Conservation (phyloP, 768 basidiomycete genomes). For the Coprinopsis marcescibilis region DNA sequence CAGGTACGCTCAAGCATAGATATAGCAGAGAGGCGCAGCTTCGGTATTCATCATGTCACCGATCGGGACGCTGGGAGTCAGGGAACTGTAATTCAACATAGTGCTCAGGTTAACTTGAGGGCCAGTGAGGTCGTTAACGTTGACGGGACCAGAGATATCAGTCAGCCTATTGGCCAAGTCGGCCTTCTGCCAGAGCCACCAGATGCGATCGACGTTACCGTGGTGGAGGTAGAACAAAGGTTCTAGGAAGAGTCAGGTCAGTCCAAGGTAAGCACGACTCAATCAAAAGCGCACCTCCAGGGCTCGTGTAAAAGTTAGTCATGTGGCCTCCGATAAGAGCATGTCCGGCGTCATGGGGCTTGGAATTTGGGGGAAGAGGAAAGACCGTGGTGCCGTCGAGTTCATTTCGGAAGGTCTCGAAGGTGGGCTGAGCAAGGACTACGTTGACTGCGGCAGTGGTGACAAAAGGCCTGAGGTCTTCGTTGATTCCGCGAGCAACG, state of each 20-base stretch:
- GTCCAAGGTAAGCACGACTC: not conserved
- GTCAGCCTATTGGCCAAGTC: not conserved
- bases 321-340: slow-evolving; percentile 3
- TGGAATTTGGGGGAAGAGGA: not conserved
- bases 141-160: not conserved
- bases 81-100: slow-evolving; percentile 1
- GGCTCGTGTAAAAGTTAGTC: slow-evolving; percentile 4
- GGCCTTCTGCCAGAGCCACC: slow-evolving; percentile 1
- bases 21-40: slow-evolving; percentile 2
- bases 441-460: not conserved
- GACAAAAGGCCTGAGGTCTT: not conserved
- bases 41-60: slow-evolving; percentile 8
- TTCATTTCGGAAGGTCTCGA: slow-evolving; percentile 7
- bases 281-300: not conserved
- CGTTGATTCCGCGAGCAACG: slow-evolving; percentile 5
- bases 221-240: slow-evolving; percentile 4
- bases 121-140: not conserved
- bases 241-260: not conserved
- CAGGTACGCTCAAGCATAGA: slow-evolving; percentile 1
- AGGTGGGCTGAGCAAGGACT: not conserved
- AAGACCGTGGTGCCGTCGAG: not conserved
- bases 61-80: not conserved
- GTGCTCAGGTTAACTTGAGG: slow-evolving; percentile 1
- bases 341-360: slow-evolving; percentile 4
- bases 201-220: slow-evolving; percentile 1